Evolutionary conservation across 441 rosid species (phyloP).

Genomic region (Macaranga tanarius): DNA sequence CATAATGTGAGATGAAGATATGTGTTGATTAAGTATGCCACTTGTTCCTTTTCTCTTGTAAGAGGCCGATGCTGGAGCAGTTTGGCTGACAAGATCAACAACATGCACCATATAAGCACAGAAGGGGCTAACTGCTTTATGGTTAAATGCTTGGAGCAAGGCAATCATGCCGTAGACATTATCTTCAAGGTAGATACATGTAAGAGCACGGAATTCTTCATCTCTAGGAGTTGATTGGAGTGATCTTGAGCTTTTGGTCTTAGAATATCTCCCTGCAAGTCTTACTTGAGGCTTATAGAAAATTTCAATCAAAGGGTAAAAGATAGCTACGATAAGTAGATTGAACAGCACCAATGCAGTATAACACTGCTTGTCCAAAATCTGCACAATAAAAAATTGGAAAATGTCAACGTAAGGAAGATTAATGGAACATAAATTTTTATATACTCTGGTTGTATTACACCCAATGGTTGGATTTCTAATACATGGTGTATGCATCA

Average conservation of each 20-base stretch:
- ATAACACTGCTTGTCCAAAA: constrained; percentile 16
- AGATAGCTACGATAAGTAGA: constrained; percentile 12
- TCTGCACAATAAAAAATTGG: constrained; percentile 3
- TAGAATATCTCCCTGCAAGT: neutral
- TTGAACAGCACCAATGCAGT: constrained; percentile 29
- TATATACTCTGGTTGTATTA: no score
- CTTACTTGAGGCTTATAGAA: constrained; percentile 23
- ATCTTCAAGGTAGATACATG: constrained; percentile 30
- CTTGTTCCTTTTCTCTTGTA: constrained; percentile 10
- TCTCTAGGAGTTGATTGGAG: constrained; percentile 35
- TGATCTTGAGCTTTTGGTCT: neutral
- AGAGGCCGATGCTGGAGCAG: constrained; percentile 26
- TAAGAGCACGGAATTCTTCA: constrained; percentile 30
- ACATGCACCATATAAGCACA: constrained; percentile 29
- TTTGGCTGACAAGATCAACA: constrained; percentile 29
- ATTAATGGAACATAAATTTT: no score
- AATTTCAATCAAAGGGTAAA: constrained; percentile 19
- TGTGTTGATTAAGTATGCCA: neutral
- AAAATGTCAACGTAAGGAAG: no score
- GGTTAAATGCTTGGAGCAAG: constrained; percentile 32
- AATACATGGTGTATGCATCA: no score
- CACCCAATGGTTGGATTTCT: no score
- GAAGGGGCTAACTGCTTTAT: constrained; percentile 2
- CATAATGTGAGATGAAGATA: constrained; percentile 25
- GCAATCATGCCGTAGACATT: constrained; percentile 29